Conservation (phyloP, 306 rosid species). For the Malus fusca region DNA sequence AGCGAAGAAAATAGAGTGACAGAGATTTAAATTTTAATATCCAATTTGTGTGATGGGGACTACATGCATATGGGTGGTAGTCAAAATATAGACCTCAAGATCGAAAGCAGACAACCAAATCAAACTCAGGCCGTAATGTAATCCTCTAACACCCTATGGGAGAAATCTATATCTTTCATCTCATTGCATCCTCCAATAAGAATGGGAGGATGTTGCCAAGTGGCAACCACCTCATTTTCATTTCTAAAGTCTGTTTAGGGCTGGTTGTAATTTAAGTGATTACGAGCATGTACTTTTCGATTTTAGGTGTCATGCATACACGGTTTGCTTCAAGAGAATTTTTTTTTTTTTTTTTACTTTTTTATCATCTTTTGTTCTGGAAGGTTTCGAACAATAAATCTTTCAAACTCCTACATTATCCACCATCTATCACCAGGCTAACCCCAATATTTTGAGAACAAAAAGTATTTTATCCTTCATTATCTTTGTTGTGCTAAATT, state of each 20-base stretch:
- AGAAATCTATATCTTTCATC: constrained; percentile 5
- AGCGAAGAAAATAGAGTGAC: not conserved
- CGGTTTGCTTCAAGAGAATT: too few species aligned
- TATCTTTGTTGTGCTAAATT: not conserved
- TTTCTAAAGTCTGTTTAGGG: too few species aligned
- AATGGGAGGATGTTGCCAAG: not conserved
- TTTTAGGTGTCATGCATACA: too few species aligned
- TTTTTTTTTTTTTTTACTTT: too few species aligned
- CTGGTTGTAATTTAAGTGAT: too few species aligned
- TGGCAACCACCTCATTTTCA: not conserved
- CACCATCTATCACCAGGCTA: too few species aligned
- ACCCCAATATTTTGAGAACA: too few species aligned
- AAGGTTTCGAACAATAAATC: too few species aligned
- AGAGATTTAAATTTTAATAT: not conserved
- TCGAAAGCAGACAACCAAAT: not conserved
- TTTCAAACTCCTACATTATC: too few species aligned
- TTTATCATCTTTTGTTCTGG: too few species aligned
- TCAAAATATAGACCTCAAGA: not conserved
- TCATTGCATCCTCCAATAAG: constrained; percentile 8
- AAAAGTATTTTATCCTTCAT: not conserved
- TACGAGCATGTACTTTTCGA: too few species aligned
- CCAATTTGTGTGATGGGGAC: constrained; percentile 5
- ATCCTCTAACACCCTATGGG: not conserved
- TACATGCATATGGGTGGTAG: not conserved
- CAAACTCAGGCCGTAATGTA: not conserved